These are phyloP conservation scores for Nigrospora oryzae DNA, from an alignment of 2,329 filamentous ascomycete genomes.

Conservation along the genomic window DNA sequence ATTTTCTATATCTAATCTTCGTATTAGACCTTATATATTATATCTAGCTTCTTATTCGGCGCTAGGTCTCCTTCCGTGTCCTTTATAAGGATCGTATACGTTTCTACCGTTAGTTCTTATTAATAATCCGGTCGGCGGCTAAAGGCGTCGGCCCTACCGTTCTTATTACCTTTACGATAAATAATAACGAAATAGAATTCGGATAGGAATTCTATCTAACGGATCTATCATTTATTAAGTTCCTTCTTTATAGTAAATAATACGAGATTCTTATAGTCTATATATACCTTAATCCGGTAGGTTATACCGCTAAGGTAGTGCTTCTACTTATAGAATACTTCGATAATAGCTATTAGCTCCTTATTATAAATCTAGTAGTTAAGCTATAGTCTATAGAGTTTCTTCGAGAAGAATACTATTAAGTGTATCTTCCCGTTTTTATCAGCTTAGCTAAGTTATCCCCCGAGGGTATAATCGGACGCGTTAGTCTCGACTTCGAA, in stretches of 20 bases:
- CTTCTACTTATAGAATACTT: slow-evolving; percentile 11
- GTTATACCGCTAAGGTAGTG: slow-evolving; percentile 7
- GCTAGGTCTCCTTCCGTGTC: neutral
- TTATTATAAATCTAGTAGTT: slow-evolving; percentile 27
- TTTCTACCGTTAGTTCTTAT: neutral
- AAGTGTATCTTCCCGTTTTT: slow-evolving; percentile 3
- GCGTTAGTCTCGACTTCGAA: neutral
- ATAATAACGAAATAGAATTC: slow-evolving; percentile 2
- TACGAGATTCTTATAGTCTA: slow-evolving; percentile 14
- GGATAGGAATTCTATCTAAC: neutral
- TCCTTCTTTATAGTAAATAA: slow-evolving; percentile 15
- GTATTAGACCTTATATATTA: neutral
- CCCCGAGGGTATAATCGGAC: slow-evolving; percentile 3
- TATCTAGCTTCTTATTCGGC: neutral
- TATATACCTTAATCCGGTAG: slow-evolving; percentile 5
- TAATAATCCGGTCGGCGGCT: neutral
- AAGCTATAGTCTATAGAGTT: slow-evolving; percentile 5
- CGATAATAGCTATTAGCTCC: slow-evolving; percentile 23
- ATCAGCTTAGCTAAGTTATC: neutral
- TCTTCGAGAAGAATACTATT: slow-evolving; percentile 9
- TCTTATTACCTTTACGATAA: neutral
- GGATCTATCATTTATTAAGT: slow-evolving; percentile 10
- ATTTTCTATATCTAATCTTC: neutral
- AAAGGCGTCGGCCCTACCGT: neutral
- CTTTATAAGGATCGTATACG: neutral